These are phyloP conservation scores for Olyra latifolia DNA, from an alignment of 176 grass and related monocot genomes.

Conservation along the genomic window DNA sequence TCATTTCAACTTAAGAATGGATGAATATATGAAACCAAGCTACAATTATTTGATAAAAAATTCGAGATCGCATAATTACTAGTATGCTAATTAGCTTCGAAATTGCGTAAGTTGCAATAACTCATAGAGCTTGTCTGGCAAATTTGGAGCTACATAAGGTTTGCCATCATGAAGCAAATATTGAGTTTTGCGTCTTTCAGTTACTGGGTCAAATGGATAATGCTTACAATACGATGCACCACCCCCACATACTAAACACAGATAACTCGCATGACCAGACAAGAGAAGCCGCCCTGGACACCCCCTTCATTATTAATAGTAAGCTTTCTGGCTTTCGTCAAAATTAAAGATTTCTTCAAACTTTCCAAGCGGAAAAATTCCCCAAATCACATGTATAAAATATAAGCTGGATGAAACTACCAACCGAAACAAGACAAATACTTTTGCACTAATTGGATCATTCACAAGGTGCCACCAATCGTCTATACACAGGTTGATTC, in stretches of 20 bases:
- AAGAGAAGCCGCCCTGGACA: neutral
- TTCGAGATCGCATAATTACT: neutral
- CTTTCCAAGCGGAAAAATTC: neutral
- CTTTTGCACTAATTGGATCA: neutral
- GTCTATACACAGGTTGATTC: no score
- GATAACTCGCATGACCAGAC: neutral
- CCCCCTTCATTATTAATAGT: neutral
- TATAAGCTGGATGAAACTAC: neutral
- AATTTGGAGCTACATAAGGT: constrained; percentile 7
- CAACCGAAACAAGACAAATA: neutral
- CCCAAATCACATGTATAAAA: neutral
- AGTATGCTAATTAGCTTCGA: neutral
- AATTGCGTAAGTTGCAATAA: neutral
- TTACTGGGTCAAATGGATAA: neutral
- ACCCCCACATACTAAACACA: neutral
- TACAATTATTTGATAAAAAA: neutral
- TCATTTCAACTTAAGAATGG: neutral
- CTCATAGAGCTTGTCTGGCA: neutral
- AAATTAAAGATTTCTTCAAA: constrained; percentile 10
- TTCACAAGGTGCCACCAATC: neutral
- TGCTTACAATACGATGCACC: neutral
- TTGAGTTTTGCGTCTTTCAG: neutral
- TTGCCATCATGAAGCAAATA: neutral
- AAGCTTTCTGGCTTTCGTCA: neutral
- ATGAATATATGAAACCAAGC: constrained; percentile 2